Percentiles rank a stretch among this genome's conserved stretches.
Conservation (phyloP, 2,329 filamentous ascomycete species). For the Neonectria hederae region DNA sequence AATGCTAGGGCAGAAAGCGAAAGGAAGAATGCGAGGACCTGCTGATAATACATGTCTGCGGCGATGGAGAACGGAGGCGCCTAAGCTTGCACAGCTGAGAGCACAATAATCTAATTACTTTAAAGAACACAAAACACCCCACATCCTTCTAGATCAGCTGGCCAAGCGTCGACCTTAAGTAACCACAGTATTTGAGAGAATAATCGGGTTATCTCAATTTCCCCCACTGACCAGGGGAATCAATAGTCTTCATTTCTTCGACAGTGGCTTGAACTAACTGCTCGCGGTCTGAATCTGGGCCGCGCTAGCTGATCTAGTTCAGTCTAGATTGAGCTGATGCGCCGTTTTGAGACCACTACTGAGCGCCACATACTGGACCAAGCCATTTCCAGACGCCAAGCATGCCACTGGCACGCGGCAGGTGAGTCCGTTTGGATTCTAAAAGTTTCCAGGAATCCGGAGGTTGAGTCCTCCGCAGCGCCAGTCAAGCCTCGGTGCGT, state of each 20-base stretch:
- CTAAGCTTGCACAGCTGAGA: background rate
- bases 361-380: background rate
- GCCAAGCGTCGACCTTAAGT: background rate
- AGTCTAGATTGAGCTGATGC: background rate
- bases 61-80: background rate
- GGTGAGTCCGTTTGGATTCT: background rate
- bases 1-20: conserved; percentile 44
- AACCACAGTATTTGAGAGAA: background rate
- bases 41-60: conserved; percentile 33
- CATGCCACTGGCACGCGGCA: background rate
- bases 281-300: background rate
- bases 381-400: background rate
- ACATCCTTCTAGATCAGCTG: background rate
- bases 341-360: background rate
- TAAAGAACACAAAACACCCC: background rate
- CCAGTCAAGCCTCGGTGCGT: background rate
- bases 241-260: background rate
- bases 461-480: background rate
- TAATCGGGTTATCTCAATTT: background rate
- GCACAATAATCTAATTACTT: too few relatives aligned
- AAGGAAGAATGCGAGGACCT: conserved; percentile 38
- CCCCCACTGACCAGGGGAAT: background rate
- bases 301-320: background rate
- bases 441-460: background rate
- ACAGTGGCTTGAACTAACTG: background rate